These are phyloP conservation scores for Pseudopithomyces maydicus DNA, from an alignment of 2,329 filamentous ascomycete species.

Conservation along the genomic window DNA sequence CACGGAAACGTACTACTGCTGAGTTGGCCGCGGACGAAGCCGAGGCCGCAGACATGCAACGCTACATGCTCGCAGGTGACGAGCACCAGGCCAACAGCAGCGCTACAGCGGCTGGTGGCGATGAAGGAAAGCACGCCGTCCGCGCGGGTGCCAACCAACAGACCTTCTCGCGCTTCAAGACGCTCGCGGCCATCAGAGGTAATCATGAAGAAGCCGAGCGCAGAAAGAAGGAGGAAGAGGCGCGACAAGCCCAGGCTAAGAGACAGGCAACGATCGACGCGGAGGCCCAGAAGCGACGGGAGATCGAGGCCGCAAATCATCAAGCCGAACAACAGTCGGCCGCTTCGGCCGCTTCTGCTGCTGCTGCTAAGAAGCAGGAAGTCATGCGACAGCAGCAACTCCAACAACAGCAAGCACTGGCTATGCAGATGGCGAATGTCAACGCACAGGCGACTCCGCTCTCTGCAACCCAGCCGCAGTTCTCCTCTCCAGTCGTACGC, in stretches of 20 bases:
- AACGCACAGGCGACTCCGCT: conserved; percentile 52
- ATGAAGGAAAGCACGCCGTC: conserved; percentile 63
- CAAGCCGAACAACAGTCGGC: conserved; percentile 29
- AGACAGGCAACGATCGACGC: conserved; percentile 46
- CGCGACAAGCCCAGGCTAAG: conserved; percentile 44
- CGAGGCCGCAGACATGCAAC: conserved; percentile 82
- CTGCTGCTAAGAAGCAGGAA: conserved; percentile 31
- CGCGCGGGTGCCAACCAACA: conserved; percentile 77
- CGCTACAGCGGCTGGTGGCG: conserved; percentile 63
- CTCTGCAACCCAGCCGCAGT: conserved; percentile 62
- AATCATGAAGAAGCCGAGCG: conserved; percentile 74
- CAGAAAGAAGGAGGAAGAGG: conserved; percentile 56
- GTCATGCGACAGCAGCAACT: conserved; percentile 56
- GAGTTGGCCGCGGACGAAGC: conserved; percentile 96
- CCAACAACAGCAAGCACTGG: conserved; percentile 48
- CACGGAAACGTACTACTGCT: conserved; percentile 88
- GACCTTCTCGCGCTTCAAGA: conserved; percentile 89
- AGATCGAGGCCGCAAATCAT: conserved; percentile 33
- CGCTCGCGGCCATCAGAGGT: conserved; percentile 81
- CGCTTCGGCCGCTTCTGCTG: conserved; percentile 16
- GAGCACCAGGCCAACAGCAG: conserved; percentile 72
- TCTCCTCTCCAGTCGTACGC: conserved; percentile 66
- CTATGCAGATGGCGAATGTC: conserved; percentile 33
- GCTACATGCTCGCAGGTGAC: conserved; percentile 91
- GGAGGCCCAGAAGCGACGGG: conserved; percentile 39